Conservation (phyloP, 2,329 filamentous ascomycete genomes). For the Cordyceps sp. region DNA sequence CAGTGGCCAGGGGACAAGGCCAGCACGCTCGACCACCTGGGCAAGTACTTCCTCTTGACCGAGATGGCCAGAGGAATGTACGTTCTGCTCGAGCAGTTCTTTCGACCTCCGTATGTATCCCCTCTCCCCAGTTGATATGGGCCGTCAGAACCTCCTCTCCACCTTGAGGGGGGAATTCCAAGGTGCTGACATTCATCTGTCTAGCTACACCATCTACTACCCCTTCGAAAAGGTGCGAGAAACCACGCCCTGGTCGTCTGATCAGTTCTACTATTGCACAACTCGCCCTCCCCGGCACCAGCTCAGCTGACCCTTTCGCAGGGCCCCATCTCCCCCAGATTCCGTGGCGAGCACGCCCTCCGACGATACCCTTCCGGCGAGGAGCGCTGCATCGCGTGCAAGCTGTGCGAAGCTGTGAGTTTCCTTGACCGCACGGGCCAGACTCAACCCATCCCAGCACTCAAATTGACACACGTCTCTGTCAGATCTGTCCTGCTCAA, state of each 20-base stretch:
- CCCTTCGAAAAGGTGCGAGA: conserved; percentile 83
- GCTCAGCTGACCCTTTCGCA: conserved; percentile 14
- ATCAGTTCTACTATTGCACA: too few species aligned
- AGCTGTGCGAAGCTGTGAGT: conserved; percentile 80
- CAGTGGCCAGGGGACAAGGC: conserved; percentile 72
- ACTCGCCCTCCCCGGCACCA: too few species aligned
- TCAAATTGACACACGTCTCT: neutral
- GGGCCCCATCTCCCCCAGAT: conserved; percentile 92
- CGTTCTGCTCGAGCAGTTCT: conserved; percentile 92
- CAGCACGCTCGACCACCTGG: conserved; percentile 63
- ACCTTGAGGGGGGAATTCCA: neutral
- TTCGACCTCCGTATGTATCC: conserved; percentile 77
- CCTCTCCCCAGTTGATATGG: neutral
- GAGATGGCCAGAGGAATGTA: conserved; percentile 99
- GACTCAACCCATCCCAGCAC: neutral
- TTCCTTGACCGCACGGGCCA: neutral
- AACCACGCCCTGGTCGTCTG: too few species aligned
- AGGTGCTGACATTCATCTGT: neutral
- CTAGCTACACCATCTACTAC: conserved; percentile 93
- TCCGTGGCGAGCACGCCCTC: conserved; percentile 94
- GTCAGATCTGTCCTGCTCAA: conserved; percentile 82
- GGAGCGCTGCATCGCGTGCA: conserved; percentile 98
- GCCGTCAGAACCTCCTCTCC: neutral
- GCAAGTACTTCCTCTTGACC: conserved; percentile 86
- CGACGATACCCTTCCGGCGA: conserved; percentile 93